Evolutionary conservation across 306 rosid genomes (phyloP).

Genomic region (Cucurbita argyrosperma): DNA sequence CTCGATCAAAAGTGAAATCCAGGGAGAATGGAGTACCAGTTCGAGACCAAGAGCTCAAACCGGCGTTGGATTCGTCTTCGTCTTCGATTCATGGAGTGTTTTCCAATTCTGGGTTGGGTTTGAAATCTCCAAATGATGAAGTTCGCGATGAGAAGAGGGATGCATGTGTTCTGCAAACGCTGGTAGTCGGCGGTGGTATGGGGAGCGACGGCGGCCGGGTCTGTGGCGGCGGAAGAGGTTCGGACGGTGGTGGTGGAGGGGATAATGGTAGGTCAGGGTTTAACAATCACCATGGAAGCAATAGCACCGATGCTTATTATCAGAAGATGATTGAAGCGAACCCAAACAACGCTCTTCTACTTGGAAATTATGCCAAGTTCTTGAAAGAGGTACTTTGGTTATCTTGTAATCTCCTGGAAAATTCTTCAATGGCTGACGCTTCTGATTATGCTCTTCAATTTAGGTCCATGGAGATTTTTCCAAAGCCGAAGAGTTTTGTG

Average conservation of each 20-base stretch:
- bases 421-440: background rate
- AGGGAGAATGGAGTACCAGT: constrained; percentile 11
- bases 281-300: constrained; percentile 28
- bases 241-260: constrained; percentile 18
- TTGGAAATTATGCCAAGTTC: constrained; percentile 77
- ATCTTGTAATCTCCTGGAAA: background rate
- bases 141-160: constrained; percentile 10
- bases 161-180: constrained; percentile 26
- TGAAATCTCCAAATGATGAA: constrained; percentile 10
- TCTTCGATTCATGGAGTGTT: constrained; percentile 22
- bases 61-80: constrained; percentile 1
- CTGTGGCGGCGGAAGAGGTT: constrained; percentile 23
- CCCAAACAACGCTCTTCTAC: constrained; percentile 59
- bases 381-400: constrained; percentile 45
- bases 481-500: constrained; percentile 58
- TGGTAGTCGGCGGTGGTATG: constrained; percentile 29
- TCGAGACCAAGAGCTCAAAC: constrained; percentile 7
- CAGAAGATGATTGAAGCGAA: constrained; percentile 56
- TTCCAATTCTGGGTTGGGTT: constrained; percentile 39
- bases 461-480: constrained; percentile 51
- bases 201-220: constrained; percentile 36
- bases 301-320: constrained; percentile 42
- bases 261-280: constrained; percentile 20
- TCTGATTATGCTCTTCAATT: background rate
- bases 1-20: constrained; percentile 5